Conservation (phyloP, 2,329 filamentous ascomycete species). For the Ophiocordyceps camponoti-rufipedis region DNA sequence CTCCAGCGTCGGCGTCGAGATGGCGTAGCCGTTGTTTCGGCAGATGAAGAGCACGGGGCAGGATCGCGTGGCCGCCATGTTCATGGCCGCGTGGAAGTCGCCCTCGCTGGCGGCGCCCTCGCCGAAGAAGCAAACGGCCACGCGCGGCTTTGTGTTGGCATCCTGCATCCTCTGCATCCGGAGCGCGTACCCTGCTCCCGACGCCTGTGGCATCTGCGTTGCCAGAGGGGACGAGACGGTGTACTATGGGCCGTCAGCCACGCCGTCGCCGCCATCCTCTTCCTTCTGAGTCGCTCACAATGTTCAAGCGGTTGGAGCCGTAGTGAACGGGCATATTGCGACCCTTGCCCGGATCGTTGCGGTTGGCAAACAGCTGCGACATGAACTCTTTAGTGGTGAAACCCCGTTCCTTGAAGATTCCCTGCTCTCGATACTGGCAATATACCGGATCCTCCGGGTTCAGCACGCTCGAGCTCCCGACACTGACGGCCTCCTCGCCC, state of each 20-base stretch:
- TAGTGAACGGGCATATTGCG: constrained; percentile 98
- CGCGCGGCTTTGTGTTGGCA: constrained; percentile 45
- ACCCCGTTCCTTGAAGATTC: constrained; percentile 77
- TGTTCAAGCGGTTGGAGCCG: constrained; percentile 65
- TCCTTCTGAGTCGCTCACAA: constrained; percentile 35
- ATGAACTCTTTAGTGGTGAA: constrained; percentile 83
- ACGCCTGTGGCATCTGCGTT: constrained; percentile 77
- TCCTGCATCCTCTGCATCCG: constrained; percentile 64
- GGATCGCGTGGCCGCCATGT: constrained; percentile 77
- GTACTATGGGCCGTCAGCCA: constrained; percentile 31
- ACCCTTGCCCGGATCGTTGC: constrained; percentile 59
- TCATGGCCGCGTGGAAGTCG: constrained; percentile 80
- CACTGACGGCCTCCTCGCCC: constrained; percentile 84
- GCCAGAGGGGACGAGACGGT: constrained; percentile 71
- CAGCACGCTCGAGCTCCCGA: constrained; percentile 73
- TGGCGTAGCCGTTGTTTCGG: constrained; percentile 84
- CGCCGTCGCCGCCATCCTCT: background rate
- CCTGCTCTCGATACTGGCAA: constrained; percentile 85
- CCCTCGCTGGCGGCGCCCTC: constrained; percentile 83
- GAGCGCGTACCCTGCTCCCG: constrained; percentile 72
- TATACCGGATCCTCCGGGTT: constrained; percentile 79
- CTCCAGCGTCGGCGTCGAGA: constrained; percentile 74
- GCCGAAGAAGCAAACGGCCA: constrained; percentile 75
- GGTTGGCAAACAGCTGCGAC: constrained; percentile 84
- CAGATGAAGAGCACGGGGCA: constrained; percentile 83